Evolutionary conservation across 495 filamentous ascomycete genomes (phyloP).

Genomic region (Penicillium bovifimosum): DNA sequence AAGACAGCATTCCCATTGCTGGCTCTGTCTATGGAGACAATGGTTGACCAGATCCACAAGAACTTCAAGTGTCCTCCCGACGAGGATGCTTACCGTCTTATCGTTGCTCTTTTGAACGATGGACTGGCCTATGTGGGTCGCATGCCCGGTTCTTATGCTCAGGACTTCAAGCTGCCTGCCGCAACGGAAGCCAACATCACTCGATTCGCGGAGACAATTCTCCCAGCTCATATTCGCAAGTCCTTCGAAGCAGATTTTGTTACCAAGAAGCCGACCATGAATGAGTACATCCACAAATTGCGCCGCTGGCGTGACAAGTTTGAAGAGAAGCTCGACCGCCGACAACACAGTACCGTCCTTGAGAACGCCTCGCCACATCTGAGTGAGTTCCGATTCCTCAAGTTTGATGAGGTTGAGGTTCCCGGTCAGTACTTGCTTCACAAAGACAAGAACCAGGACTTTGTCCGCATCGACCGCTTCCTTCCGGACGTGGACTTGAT

Average conservation of each 20-base stretch:
- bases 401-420: constrained; percentile 97
- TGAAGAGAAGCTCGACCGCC: constrained; percentile 94
- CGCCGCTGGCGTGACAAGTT: constrained; percentile 96
- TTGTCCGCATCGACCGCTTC: constrained; percentile 94
- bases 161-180: constrained; percentile 81
- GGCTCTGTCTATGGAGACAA: constrained; percentile 96
- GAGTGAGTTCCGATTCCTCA: constrained; percentile 93
- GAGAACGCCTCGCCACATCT: constrained; percentile 82
- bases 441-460: constrained; percentile 97
- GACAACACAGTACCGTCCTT: constrained; percentile 60
- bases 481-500: constrained; percentile 89
- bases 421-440: constrained; percentile 95
- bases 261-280: constrained; percentile 85
- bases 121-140: constrained; percentile 83
- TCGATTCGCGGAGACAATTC: constrained; percentile 91
- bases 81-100: constrained; percentile 96
- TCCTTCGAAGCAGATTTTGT: constrained; percentile 97
- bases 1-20: constrained; percentile 96
- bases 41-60: constrained; percentile 98
- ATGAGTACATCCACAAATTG: constrained; percentile 94
- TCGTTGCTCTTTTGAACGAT: constrained; percentile 93
- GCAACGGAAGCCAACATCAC: constrained; percentile 95
- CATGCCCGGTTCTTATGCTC: constrained; percentile 75
- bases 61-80: constrained; percentile 98
- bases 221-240: constrained; percentile 85